Conservation (phyloP, 805 yeast genomes). For the Suhomyces sp. region DNA sequence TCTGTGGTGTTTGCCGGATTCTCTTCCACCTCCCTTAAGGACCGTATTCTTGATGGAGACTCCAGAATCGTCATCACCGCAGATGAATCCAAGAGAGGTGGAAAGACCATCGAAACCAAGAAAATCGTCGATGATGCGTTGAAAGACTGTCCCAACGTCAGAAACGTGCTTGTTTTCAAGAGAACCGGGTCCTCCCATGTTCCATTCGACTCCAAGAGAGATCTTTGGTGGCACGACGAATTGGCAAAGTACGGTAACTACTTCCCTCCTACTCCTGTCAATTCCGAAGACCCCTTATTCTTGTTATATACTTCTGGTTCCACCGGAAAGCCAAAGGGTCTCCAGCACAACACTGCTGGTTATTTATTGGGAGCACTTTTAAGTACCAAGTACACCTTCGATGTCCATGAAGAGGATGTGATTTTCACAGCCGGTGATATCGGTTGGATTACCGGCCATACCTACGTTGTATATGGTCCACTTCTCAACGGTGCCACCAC, state of each 20-base stretch:
- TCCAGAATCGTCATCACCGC: conserved; percentile 87
- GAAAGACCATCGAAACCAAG: conserved; percentile 87
- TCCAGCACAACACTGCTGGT: conserved; percentile 93
- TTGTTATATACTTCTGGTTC: conserved; percentile 96
- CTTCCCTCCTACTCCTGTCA: conserved; percentile 82
- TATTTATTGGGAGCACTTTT: conserved; percentile 89
- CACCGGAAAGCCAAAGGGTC: conserved; percentile 98
- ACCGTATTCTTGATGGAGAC: conserved; percentile 85
- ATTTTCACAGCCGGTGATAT: conserved; percentile 97
- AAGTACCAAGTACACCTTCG: conserved; percentile 91
- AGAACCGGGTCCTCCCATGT: conserved; percentile 79
- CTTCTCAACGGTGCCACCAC: conserved; percentile 83
- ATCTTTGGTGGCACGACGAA: conserved; percentile 95
- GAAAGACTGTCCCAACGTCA: conserved; percentile 67
- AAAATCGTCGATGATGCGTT: conserved; percentile 95
- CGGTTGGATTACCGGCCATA: conserved; percentile 99
- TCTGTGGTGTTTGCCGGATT: conserved; percentile 97
- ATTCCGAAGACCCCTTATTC: conserved; percentile 93
- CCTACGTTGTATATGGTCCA: conserved; percentile 95
- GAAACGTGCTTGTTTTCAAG: conserved; percentile 81
- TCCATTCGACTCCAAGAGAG: conserved; percentile 77
- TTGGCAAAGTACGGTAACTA: conserved; percentile 77
- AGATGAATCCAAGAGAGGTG: conserved; percentile 95
- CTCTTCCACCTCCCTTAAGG: conserved; percentile 87
- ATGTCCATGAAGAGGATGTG: conserved; percentile 83